Base-by-base conservation (phyloP, 495 filamentous ascomycete species). In the Podospora pseudopauciseta region DNA sequence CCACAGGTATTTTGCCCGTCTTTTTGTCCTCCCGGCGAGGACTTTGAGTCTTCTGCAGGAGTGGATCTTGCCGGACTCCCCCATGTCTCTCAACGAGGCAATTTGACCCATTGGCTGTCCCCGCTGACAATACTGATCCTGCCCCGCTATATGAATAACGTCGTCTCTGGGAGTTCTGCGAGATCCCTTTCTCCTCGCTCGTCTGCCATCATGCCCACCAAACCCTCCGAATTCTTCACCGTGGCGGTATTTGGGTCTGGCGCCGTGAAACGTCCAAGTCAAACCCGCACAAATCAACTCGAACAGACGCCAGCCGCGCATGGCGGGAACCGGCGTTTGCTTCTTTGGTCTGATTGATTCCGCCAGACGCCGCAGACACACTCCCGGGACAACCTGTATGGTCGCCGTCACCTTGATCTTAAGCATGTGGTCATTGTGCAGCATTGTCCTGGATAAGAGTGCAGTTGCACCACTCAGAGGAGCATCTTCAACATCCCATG, bases 271-370 rank as follows among this genome's bases (percentile, higher is more conserved):
- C 39, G 7, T 49, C 39, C 15, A 15, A 28, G 58, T 60, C 60
- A 19, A 63, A 19, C 7, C 59, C 5, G 16, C 26, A 61, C 4
- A 34, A 30, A 23, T 30, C 27, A 60, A 49, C 23, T 19, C 44
- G 63, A 63, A 66, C 69, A 71, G 64, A 71, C 61, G 69, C 65
- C 65, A 44, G 69, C 65, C 61, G 69, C 69, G 61, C 20, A 65
- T 18, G 18, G 34, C 54, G 34, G 60, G 18, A 18, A 55, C 27
- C 19, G 0, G 15, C 44, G 28, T 27, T 27, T 28, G 15, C 53
- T n/a, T 16, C 53, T 65, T 7, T 34, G 30, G 60, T 27, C 7
- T n/a, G 9, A 49, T 28, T 55, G 53, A 27, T 32, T 5, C 32
- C 28, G 54, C 64, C 64, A 44, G 23, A 65, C 64, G 64, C 64